Percentiles rank a stretch among this genome's conserved stretches.
Evolutionary conservation across 2,329 filamentous ascomycete species (phyloP).

Genomic region (Alternaria sp.): DNA sequence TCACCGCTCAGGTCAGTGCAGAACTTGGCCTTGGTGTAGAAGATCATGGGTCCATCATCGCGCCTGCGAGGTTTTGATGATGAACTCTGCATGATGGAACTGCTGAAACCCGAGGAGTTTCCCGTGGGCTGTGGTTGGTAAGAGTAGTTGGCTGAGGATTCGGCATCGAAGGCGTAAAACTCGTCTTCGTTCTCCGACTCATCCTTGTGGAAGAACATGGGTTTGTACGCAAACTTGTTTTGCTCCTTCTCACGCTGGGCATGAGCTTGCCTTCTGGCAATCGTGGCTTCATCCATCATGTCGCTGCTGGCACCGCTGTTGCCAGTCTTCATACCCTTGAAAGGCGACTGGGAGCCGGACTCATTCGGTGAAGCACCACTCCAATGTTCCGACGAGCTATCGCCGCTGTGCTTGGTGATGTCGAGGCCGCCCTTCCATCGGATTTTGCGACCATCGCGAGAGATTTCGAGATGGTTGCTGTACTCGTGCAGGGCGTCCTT

Average conservation of each 20-base stretch:
- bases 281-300: constrained; percentile 21
- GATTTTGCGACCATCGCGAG: constrained; percentile 77
- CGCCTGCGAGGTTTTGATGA: constrained; percentile 58
- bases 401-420: constrained; percentile 70
- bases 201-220: constrained; percentile 56
- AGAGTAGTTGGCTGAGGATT: constrained; percentile 39
- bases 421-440: constrained; percentile 76
- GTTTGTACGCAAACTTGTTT: constrained; percentile 54
- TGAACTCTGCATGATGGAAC: constrained; percentile 57
- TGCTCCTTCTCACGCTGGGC: constrained; percentile 31
- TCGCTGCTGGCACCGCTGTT: constrained; percentile 29
- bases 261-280: constrained; percentile 23
- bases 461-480: constrained; percentile 79
- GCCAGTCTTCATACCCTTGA: constrained; percentile 32
- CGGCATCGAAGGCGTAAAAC: constrained; percentile 40
- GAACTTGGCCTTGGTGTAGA: constrained; percentile 80
- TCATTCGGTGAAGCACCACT: constrained; percentile 59
- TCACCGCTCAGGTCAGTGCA: constrained; percentile 81
- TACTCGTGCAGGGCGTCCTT: constrained; percentile 72
- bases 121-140: constrained; percentile 33
- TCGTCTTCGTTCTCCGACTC: constrained; percentile 50
- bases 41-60: constrained; percentile 78
- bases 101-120: constrained; percentile 52
- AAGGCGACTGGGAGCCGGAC: constrained; percentile 42
- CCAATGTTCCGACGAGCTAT: constrained; percentile 55